Evolutionary conservation across 2,329 filamentous ascomycete genomes (phyloP), one percentile per base, ranked within the genome.

Genomic region (Herpotrichia juniperi): DNA sequence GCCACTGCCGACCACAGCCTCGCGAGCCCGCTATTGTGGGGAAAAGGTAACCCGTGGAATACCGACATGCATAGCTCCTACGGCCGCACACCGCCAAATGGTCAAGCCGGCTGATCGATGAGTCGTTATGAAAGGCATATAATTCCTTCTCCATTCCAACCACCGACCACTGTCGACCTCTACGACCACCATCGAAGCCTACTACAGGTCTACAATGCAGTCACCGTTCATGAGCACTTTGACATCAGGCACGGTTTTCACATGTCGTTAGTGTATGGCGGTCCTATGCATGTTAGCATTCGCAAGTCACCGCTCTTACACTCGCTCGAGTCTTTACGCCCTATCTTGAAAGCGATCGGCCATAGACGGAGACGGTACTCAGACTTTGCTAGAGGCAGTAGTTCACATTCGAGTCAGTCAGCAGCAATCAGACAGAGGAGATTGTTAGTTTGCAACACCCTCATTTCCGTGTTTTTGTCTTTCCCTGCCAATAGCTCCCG

Each of bases 21-120:
- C 59, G 68, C 67, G 7, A 78, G 74, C 52, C 74, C 76, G 8
- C 47, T 78, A 26, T 62, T 78, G 5, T 79, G 78, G 54, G 74
- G 69, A 12, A 67, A 69, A 61, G 63, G 63, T 24, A 73, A 72
- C 52, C 70, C 73, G 4, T 79, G 73, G 73, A 69, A 70, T 43
- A 59, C 65, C 46, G 55, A 71, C 46, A 59, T 55, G 7, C 60
- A 63, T n/a, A 71, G 64, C 46, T 67, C 67, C 1, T 73, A 68
- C 59, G 62, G 64, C n/a, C 69, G 64, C 14, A 72, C 68, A 11
- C 69, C 71, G 4, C 67, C 71, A 1, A 72, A 72, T 49, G 72
- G 72, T 42, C 72, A 74, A 56, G 72, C 63, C 45, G 72, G 72
- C 57, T 74, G 72, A 74, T 69, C 32, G 19, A 47, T 28, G 28